A percentile compares a stretch with the other conserved stretches of the same genome.
Conservation (phyloP, 1,139 yeast species). For the Suhomyces atakaporum region DNA sequence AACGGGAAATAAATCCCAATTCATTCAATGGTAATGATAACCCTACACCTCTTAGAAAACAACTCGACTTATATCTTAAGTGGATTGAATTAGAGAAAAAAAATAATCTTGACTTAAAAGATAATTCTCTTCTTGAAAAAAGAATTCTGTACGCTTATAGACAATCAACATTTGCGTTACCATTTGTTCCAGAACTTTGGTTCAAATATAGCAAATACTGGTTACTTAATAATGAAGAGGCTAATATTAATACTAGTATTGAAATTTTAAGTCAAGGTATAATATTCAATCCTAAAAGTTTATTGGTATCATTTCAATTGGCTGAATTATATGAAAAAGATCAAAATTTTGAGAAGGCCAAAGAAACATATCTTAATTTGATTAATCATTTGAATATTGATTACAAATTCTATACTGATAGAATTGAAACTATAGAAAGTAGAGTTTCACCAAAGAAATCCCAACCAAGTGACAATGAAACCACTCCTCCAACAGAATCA, state of each 20-base stretch:
- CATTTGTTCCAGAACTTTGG: slow-evolving; percentile 86
- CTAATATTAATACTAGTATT: slow-evolving; percentile 33
- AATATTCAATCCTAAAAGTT: slow-evolving; percentile 69
- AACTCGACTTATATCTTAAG: slow-evolving; percentile 59
- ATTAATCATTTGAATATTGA: slow-evolving; percentile 43
- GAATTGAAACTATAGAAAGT: slow-evolving; percentile 28
- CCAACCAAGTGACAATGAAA: slow-evolving; percentile 18
- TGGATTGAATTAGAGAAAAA: slow-evolving; percentile 82
- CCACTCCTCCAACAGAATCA: slow-evolving; percentile 12
- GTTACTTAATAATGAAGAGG: slow-evolving; percentile 35
- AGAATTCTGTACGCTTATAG: slow-evolving; percentile 75
- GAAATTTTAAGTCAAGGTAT: slow-evolving; percentile 58
- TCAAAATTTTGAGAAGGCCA: slow-evolving; percentile 53
- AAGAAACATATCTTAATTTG: slow-evolving; percentile 51
- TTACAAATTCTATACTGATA: slow-evolving; percentile 26
- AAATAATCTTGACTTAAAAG: slow-evolving; percentile 65
- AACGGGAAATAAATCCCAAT: slow-evolving; percentile 41
- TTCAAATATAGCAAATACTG: slow-evolving; percentile 55
- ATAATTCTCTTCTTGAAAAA: slow-evolving; percentile 46
- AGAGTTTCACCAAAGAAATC: slow-evolving; percentile 10
- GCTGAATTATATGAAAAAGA: slow-evolving; percentile 72
- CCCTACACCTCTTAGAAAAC: slow-evolving; percentile 34
- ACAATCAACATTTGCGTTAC: slow-evolving; percentile 67
- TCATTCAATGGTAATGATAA: slow-evolving; percentile 24
- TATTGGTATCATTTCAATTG: slow-evolving; percentile 63